Evolutionary conservation across 2,329 filamentous ascomycete species (phyloP).

Genomic region (Dactylellina parvicollis): DNA sequence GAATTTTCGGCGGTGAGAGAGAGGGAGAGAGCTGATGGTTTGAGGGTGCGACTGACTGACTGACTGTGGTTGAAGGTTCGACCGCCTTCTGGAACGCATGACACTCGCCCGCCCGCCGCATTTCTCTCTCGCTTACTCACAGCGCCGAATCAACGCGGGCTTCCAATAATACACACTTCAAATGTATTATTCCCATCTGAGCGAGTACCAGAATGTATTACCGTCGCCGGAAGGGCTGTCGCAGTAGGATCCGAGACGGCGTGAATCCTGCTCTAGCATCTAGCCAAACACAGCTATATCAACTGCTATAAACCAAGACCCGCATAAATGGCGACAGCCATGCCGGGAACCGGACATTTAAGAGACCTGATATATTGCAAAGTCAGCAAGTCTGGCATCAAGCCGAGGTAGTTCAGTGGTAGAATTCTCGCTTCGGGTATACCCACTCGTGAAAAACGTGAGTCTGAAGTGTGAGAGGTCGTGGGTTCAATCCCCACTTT

Average conservation of each 20-base stretch:
- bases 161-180: too few relatives aligned
- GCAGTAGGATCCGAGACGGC: too few relatives aligned
- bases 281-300: too few relatives aligned
- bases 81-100: slow-evolving; percentile 48
- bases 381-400: neutral
- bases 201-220: too few relatives aligned
- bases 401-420: slow-evolving; percentile 48
- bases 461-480: slow-evolving; percentile 46
- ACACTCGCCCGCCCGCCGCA: neutral
- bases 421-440: slow-evolving; percentile 51
- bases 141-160: too few relatives aligned
- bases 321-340: too few relatives aligned
- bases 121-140: slow-evolving; percentile 1
- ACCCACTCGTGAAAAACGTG: slow-evolving; percentile 11
- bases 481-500: slow-evolving; percentile 37
- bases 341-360: too few relatives aligned
- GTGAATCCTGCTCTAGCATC: too few relatives aligned
- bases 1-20: neutral
- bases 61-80: slow-evolving; percentile 25
- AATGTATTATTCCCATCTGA: too few relatives aligned
- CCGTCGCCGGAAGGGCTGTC: too few relatives aligned
- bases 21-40: neutral
- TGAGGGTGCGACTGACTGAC: neutral
- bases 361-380: neutral
- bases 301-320: too few relatives aligned